These are phyloP conservation scores for Diaporthe australafricana DNA, from an alignment of 2,329 filamentous ascomycete genomes.

Conservation along the genomic window DNA sequence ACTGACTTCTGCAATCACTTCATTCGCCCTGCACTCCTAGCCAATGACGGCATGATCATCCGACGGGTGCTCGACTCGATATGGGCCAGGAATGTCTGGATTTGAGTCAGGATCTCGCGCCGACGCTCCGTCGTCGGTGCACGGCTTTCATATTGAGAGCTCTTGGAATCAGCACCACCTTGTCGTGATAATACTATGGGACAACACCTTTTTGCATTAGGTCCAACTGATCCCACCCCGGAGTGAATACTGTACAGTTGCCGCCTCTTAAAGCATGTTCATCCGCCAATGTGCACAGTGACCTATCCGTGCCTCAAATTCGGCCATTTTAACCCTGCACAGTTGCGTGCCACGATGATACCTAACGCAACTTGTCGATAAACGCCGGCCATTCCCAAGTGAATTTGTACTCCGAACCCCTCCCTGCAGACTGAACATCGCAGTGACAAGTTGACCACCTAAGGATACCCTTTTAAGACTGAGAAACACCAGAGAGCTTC, in stretches of 20 bases:
- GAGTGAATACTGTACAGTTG: not conserved
- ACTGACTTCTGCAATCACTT: conserved; percentile 3
- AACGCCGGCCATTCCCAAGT: not conserved
- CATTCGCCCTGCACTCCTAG: not conserved
- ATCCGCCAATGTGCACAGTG: not conserved
- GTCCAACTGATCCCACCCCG: not conserved
- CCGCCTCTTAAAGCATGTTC: not conserved
- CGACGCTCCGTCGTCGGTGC: not conserved
- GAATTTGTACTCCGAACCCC: not conserved
- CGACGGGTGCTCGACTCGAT: not conserved
- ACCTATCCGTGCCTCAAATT: not conserved
- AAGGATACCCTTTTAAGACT: too few relatives aligned
- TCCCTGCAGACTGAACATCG: not conserved
- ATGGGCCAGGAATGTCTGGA: not conserved
- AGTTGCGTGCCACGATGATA: not conserved
- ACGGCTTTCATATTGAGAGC: not conserved
- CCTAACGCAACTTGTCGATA: not conserved
- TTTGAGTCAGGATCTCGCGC: conserved; percentile 4
- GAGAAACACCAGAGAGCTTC: not conserved
- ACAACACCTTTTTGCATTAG: not conserved
- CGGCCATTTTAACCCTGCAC: not conserved
- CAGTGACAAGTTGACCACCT: not conserved
- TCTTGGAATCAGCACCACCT: not conserved
- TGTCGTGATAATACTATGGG: not conserved
- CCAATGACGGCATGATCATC: not conserved